phyloP scores from a whole-genome alignment of 805 yeast species.

The Wickerhamomyces tratensis region DNA sequence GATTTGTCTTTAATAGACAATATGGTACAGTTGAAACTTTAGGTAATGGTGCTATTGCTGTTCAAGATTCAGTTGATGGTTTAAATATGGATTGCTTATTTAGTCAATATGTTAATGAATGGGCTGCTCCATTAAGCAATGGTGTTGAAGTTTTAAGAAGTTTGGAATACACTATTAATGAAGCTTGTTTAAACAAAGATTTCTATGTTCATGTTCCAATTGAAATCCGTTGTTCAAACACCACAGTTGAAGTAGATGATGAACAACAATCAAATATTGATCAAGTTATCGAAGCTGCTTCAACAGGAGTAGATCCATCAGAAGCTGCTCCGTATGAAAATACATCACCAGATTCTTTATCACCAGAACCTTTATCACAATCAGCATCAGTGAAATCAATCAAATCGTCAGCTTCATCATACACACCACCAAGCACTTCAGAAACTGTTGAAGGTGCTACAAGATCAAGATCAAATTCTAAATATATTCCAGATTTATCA shows the following conservation, averaged over 20 bases:
- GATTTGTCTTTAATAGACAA: slow-evolving; percentile 76
- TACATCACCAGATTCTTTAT: no score
- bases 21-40: slow-evolving; percentile 67
- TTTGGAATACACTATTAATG: slow-evolving; percentile 50
- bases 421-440: neutral
- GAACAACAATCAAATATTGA: slow-evolving; percentile 12
- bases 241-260: slow-evolving; percentile 37
- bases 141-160: slow-evolving; percentile 66
- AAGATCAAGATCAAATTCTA: slow-evolving; percentile 12
- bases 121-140: slow-evolving; percentile 84
- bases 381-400: neutral
- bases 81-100: slow-evolving; percentile 93
- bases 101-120: slow-evolving; percentile 89
- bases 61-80: slow-evolving; percentile 76
- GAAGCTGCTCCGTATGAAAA: no score
- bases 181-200: slow-evolving; percentile 49
- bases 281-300: slow-evolving; percentile 1
- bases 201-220: slow-evolving; percentile 92
- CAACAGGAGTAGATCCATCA: no score
- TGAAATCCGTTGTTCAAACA: slow-evolving; percentile 89
- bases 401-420: neutral
- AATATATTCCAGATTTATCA: slow-evolving; percentile 35
- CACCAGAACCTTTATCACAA: no score
- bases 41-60: slow-evolving; percentile 51
- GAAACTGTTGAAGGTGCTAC: no score